phyloP scores from a whole-genome alignment of 768 basidiomycete genomes.

The Cystofilobasidium ferigula region DNA sequence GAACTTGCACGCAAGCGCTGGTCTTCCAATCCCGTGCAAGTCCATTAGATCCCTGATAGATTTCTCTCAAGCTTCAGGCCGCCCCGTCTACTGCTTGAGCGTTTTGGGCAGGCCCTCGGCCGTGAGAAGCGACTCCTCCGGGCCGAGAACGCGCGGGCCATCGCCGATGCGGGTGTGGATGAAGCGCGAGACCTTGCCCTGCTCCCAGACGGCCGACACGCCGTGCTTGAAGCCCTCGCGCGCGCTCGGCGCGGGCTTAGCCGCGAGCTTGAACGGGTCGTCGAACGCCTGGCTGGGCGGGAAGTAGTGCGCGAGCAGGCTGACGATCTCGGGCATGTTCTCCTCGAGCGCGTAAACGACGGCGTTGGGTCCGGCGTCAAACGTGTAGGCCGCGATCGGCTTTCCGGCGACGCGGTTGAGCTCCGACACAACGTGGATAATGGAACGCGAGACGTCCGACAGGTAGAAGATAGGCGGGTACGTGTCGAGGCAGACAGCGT shows the following conservation, averaged over 20 bases:
- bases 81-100: constrained; percentile 3
- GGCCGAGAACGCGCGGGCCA: constrained; percentile 59
- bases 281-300: constrained; percentile 67
- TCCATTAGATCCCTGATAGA: too few species aligned
- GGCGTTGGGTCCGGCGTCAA: constrained; percentile 95
- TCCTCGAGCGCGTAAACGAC: constrained; percentile 80
- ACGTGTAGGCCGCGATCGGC: constrained; percentile 91
- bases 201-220: constrained; percentile 60
- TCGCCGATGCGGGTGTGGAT: constrained; percentile 91
- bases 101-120: constrained; percentile 56
- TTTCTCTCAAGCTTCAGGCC: too few species aligned
- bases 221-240: constrained; percentile 62
- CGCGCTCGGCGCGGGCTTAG: constrained; percentile 23
- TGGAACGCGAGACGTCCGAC: constrained; percentile 91
- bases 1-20: too few species aligned
- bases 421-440: constrained; percentile 81
- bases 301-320: constrained; percentile 71
- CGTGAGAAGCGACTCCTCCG: constrained; percentile 56
- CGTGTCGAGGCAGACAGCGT: constrained; percentile 93
- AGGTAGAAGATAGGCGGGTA: constrained; percentile 98
- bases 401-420: constrained; percentile 65
- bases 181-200: constrained; percentile 72
- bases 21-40: too few species aligned
- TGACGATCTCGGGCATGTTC: constrained; percentile 66
- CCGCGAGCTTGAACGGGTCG: constrained; percentile 54